Conservation (phyloP, 768 basidiomycete genomes). For the Lactifluus piperatus region DNA sequence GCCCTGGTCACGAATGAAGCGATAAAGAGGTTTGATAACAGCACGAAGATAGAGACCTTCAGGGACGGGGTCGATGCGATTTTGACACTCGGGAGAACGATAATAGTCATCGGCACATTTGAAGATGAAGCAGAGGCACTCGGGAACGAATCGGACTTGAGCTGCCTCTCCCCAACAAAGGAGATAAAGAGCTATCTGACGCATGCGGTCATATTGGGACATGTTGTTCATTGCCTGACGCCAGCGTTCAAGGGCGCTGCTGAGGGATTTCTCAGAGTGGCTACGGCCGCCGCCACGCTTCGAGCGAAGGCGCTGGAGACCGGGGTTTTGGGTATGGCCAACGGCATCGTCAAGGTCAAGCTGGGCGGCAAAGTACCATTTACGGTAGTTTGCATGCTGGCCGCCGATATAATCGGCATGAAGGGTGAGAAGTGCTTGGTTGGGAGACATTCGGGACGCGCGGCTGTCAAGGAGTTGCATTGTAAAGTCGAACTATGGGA, state of each 20-base stretch:
- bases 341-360: constrained; percentile 97
- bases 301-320: constrained; percentile 74
- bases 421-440: constrained; percentile 88
- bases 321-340: constrained; percentile 86
- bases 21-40: constrained; percentile 89
- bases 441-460: constrained; percentile 94
- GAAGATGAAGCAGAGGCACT: too few relatives aligned
- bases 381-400: constrained; percentile 96
- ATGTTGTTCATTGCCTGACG: constrained; percentile 97
- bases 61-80: constrained; percentile 80
- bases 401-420: constrained; percentile 99
- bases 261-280: constrained; percentile 53
- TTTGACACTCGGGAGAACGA: constrained; percentile 98
- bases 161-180: constrained; percentile 98
- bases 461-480: constrained; percentile 98
- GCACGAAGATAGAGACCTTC: constrained; percentile 91
- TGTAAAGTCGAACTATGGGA: constrained; percentile 79
- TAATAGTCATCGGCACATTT: too few relatives aligned
- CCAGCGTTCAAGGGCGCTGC: constrained; percentile 87
- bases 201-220: constrained; percentile 94
- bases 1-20: constrained; percentile 95
- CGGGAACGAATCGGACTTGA: constrained; percentile 93
- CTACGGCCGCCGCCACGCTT: constrained; percentile 46
- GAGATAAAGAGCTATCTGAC: constrained; percentile 92
- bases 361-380: constrained; percentile 99